Evolutionary conservation across 768 basidiomycete genomes (phyloP).

Genomic region (Agrocybe praecox): DNA sequence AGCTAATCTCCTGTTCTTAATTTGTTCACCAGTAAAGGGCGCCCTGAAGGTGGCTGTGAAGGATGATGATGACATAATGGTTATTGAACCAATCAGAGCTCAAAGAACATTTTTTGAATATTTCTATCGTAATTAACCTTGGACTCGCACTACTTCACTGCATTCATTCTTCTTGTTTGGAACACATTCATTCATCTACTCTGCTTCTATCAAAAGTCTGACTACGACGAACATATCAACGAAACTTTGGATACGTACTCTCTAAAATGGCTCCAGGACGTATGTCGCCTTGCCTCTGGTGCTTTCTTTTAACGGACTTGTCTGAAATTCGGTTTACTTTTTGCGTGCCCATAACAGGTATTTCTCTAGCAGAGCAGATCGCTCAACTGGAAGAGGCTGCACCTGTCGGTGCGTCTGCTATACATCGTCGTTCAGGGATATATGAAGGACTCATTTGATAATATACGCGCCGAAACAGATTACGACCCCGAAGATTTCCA

Average conservation of each 20-base stretch:
- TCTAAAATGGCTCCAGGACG: slow-evolving; percentile 20
- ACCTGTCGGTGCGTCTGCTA: slow-evolving; percentile 65
- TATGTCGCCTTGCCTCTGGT: slow-evolving; percentile 1
- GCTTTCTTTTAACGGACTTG: too few relatives aligned
- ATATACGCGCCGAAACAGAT: slow-evolving; percentile 40
- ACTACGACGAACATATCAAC: too few relatives aligned
- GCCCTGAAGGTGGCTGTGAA: too few relatives aligned
- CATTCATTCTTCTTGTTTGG: too few relatives aligned
- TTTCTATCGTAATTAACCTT: not conserved
- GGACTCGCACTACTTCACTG: too few relatives aligned
- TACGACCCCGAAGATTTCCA: slow-evolving; percentile 77
- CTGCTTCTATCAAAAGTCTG: too few relatives aligned
- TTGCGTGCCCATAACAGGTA: too few relatives aligned
- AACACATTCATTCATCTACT: too few relatives aligned
- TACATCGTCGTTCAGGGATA: too few relatives aligned
- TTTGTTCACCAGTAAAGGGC: too few relatives aligned
- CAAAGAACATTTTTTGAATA: not conserved
- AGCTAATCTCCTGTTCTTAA: too few relatives aligned
- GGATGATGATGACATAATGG: not conserved
- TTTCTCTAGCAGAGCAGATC: slow-evolving; percentile 80
- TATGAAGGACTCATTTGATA: not conserved
- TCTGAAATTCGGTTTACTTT: too few relatives aligned
- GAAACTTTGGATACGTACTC: not conserved
- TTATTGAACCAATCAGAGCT: not conserved
- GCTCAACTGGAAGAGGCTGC: slow-evolving; percentile 75